A percentile compares a stretch with the other conserved stretches of the same genome.
Evolutionary conservation across 192 early-diverging fungal genomes (phyloP).

Genomic region (Dimargaris xerosporica): DNA sequence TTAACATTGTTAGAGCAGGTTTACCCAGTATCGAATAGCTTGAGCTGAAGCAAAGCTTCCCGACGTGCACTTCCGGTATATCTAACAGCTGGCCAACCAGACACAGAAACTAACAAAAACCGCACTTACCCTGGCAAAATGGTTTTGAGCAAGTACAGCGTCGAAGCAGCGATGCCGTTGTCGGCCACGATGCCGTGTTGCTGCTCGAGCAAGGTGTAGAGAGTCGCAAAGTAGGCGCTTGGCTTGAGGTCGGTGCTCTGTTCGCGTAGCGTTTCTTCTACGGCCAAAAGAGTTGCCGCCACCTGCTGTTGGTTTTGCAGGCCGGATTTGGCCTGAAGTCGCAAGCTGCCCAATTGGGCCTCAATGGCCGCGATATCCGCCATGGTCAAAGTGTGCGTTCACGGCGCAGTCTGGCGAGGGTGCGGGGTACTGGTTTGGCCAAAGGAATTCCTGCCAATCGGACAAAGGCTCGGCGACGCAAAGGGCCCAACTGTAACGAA

Average conservation of each 20-base stretch:
- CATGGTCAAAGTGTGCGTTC: too few species aligned
- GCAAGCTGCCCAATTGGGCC: slow-evolving; percentile 19
- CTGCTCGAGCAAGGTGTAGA: slow-evolving; percentile 60
- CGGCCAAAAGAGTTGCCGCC: slow-evolving; percentile 48
- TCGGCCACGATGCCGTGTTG: slow-evolving; percentile 32
- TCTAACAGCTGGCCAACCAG: not conserved
- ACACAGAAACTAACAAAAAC: not conserved
- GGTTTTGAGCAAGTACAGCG: slow-evolving; percentile 69
- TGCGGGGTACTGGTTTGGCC: too few species aligned
- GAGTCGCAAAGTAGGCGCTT: slow-evolving; percentile 77
- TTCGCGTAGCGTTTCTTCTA: slow-evolving; percentile 70
- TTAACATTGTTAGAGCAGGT: not conserved
- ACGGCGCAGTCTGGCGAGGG: too few species aligned
- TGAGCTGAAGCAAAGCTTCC: not conserved
- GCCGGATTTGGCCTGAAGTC: slow-evolving; percentile 53
- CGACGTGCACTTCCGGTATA: not conserved
- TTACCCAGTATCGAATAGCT: not conserved
- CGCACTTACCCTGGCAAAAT: slow-evolving; percentile 52
- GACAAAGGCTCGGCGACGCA: too few species aligned
- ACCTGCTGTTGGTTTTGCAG: slow-evolving; percentile 75
- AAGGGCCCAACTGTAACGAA: too few species aligned
- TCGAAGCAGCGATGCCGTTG: slow-evolving; percentile 37
- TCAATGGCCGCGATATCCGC: not conserved
- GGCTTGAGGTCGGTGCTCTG: slow-evolving; percentile 49
- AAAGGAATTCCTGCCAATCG: too few species aligned